These are phyloP conservation scores for Stephania cephalantha DNA, from an alignment of 164 flowering plant species.

Conservation along the genomic window DNA sequence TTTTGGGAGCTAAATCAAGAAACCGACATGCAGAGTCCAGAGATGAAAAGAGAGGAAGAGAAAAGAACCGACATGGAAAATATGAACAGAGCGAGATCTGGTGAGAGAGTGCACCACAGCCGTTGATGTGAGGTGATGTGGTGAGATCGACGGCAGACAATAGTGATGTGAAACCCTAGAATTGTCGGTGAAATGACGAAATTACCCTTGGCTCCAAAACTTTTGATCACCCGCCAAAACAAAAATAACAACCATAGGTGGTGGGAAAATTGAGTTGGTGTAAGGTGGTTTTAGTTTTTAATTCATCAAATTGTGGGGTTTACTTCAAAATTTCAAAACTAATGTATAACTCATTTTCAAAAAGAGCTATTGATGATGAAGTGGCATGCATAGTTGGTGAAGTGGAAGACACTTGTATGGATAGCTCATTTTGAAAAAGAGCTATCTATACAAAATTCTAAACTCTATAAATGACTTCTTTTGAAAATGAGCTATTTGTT, in stretches of 20 bases:
- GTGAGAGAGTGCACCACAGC: neutral
- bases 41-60: neutral
- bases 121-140: neutral
- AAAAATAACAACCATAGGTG: neutral
- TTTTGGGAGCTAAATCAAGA: conserved; percentile 1
- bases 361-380: no score
- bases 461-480: no score
- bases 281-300: no score
- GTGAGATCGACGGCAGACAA: neutral
- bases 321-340: no score
- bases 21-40: conserved; percentile 8
- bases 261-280: neutral
- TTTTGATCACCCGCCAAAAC: conserved; percentile 6
- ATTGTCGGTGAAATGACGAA: conserved; percentile 9
- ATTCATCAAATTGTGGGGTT: no score
- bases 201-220: conserved; percentile 3
- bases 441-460: no score
- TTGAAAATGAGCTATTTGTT: no score
- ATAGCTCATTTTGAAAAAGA: no score
- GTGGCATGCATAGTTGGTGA: no score
- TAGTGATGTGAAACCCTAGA: conserved; percentile 14
- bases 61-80: neutral
- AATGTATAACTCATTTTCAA: neutral
- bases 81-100: neutral
- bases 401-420: no score